Conservation (phyloP, 2,329 filamentous ascomycete species). For the Ascochyta fabae region DNA sequence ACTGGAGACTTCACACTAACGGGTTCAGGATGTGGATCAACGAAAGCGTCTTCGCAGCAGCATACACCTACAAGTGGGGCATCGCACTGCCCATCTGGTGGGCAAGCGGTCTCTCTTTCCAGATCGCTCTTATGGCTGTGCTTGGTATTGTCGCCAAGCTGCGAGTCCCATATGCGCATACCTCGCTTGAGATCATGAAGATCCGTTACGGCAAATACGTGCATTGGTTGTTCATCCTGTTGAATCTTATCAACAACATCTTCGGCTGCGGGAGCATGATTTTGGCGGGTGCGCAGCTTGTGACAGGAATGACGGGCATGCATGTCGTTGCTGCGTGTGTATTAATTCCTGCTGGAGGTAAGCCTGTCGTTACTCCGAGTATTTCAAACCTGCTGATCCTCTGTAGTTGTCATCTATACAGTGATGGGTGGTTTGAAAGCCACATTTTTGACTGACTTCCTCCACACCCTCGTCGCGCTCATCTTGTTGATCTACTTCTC, state of each 20-base stretch:
- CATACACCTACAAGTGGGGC: slow-evolving; percentile 36
- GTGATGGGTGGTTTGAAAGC: slow-evolving; percentile 73
- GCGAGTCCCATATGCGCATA: slow-evolving; percentile 30
- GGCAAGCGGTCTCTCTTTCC: slow-evolving; percentile 30
- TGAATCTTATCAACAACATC: slow-evolving; percentile 80
- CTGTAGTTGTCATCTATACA: slow-evolving; percentile 81
- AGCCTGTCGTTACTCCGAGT: neutral
- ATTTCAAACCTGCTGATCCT: slow-evolving; percentile 61
- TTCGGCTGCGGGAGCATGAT: slow-evolving; percentile 82
- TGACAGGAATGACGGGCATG: slow-evolving; percentile 55
- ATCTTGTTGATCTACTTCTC: slow-evolving; percentile 72
- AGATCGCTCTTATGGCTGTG: slow-evolving; percentile 32
- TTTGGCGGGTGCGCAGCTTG: slow-evolving; percentile 82
- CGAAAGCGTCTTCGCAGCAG: slow-evolving; percentile 23
- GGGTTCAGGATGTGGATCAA: slow-evolving; percentile 24
- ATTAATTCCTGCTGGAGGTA: slow-evolving; percentile 18
- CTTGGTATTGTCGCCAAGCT: slow-evolving; percentile 33
- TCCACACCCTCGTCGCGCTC: slow-evolving; percentile 79
- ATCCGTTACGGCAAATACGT: slow-evolving; percentile 76
- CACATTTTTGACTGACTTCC: slow-evolving; percentile 74
- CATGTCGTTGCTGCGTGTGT: slow-evolving; percentile 18
- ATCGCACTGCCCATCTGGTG: slow-evolving; percentile 36
- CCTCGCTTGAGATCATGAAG: slow-evolving; percentile 72
- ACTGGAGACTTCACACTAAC: neutral
- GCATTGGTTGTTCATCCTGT: slow-evolving; percentile 79